Conservation (phyloP, 495 filamentous ascomycete species). For the Opeltia flavorubescens region DNA sequence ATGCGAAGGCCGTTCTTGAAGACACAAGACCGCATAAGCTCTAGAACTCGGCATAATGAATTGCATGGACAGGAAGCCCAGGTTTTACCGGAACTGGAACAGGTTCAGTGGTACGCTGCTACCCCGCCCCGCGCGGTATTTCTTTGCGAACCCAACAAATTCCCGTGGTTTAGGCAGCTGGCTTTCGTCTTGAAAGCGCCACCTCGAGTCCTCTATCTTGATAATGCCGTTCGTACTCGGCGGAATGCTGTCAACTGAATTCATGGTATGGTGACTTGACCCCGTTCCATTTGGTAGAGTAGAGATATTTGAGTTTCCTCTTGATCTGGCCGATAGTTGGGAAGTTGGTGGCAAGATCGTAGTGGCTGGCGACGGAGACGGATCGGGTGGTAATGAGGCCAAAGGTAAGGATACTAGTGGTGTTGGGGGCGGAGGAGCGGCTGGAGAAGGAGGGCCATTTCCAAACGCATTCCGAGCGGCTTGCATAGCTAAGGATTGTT, state of each 20-base stretch:
- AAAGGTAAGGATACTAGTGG: conserved; percentile 39
- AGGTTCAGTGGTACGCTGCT: conserved; percentile 91
- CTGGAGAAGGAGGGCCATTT: conserved; percentile 36
- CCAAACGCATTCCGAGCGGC: conserved; percentile 33
- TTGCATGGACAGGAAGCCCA: neutral
- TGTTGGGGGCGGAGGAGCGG: conserved; percentile 36
- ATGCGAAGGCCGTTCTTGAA: neutral
- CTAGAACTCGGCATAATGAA: neutral
- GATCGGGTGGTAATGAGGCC: conserved; percentile 34
- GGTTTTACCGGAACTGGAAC: conserved; percentile 11
- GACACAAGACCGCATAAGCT: neutral
- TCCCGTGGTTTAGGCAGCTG: conserved; percentile 73
- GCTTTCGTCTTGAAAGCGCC: conserved; percentile 73
- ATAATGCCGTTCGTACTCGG: conserved; percentile 31
- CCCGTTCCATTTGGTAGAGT: conserved; percentile 50
- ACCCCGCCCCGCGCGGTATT: conserved; percentile 80
- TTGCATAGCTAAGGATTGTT: conserved; percentile 30
- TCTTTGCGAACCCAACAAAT: conserved; percentile 54
- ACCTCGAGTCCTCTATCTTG: conserved; percentile 65
- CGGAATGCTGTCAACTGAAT: conserved; percentile 4
- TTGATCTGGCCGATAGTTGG: conserved; percentile 31
- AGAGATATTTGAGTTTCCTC: conserved; percentile 63
- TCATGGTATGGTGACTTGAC: conserved; percentile 5
- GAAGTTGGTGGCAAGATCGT: conserved; percentile 30
- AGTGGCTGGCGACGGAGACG: conserved; percentile 31